Evolutionary conservation across 768 basidiomycete genomes (phyloP).

Genomic region (Leucocoprinus sp.): DNA sequence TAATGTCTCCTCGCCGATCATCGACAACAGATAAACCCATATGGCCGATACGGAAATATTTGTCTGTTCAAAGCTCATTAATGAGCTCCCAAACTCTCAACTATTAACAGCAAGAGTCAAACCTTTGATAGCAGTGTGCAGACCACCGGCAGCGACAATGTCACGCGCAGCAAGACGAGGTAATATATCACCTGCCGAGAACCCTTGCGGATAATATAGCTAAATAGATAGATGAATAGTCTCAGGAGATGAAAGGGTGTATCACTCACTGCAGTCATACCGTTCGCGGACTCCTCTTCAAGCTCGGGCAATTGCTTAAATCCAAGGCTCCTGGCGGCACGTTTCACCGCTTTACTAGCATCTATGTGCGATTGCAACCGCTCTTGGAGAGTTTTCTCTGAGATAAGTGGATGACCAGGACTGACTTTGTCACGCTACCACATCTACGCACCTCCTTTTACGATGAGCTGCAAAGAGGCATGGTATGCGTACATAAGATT

Average conservation of each 20-base stretch:
- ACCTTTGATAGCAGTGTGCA: slow-evolving; percentile 82
- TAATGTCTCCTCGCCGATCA: slow-evolving; percentile 60
- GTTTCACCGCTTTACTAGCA: slow-evolving; percentile 61
- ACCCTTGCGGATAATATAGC: slow-evolving; percentile 78
- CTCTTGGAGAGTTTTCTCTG: slow-evolving; percentile 42
- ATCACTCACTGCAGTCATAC: slow-evolving; percentile 81
- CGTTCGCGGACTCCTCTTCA: slow-evolving; percentile 69
- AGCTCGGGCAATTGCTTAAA: slow-evolving; percentile 64
- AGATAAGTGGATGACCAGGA: neutral
- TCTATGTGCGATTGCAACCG: slow-evolving; percentile 72
- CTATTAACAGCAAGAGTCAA: slow-evolving; percentile 13
- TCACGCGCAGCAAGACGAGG: slow-evolving; percentile 64
- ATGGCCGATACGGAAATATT: slow-evolving; percentile 94
- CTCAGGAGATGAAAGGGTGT: neutral
- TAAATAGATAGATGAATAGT: slow-evolving; percentile 16
- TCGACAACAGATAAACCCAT: slow-evolving; percentile 88
- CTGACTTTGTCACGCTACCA: neutral
- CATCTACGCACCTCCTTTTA: slow-evolving; percentile 13
- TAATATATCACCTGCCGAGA: slow-evolving; percentile 69
- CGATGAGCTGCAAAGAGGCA: slow-evolving; percentile 71
- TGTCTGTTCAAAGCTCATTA: slow-evolving; percentile 37
- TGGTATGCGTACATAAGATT: slow-evolving; percentile 91
- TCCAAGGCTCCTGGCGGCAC: slow-evolving; percentile 56
- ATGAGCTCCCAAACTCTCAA: neutral
- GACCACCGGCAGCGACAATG: slow-evolving; percentile 80